A percentile compares a stretch with the other conserved stretches of the same genome.
Evolutionary conservation across 345 rosid genomes (phyloP).

Genomic region (Gossypium bickii): DNA sequence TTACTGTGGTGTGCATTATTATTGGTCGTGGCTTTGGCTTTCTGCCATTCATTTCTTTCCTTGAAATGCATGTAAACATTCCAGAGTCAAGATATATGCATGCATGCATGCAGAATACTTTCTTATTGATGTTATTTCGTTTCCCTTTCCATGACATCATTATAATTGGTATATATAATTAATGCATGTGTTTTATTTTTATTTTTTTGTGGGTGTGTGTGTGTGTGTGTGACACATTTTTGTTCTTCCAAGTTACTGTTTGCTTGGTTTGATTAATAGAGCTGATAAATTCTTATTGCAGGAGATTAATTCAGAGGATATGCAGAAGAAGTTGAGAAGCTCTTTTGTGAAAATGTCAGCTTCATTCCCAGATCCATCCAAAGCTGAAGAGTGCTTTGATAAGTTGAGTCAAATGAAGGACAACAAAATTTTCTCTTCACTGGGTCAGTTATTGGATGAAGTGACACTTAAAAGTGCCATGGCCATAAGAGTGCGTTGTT

Average conservation of each 20-base stretch:
- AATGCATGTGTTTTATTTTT: background rate
- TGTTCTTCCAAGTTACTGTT: background rate
- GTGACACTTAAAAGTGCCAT: constrained; percentile 34
- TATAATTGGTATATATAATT: background rate
- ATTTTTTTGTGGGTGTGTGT: background rate
- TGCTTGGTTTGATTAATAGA: constrained; percentile 5
- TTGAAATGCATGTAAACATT: background rate
- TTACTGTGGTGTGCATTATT: background rate
- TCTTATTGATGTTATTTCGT: background rate
- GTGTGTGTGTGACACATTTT: background rate
- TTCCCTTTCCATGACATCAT: background rate
- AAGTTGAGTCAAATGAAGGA: constrained; percentile 65
- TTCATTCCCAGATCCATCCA: constrained; percentile 64
- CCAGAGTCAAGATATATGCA: background rate
- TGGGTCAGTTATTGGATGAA: constrained; percentile 54
- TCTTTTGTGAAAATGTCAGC: constrained; percentile 66
- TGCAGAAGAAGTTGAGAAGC: constrained; percentile 36
- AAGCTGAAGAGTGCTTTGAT: constrained; percentile 68
- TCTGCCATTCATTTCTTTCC: background rate
- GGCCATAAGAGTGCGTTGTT: constrained; percentile 39
- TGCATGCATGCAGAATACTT: background rate
- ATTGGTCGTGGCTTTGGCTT: background rate
- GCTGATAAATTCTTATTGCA: constrained; percentile 30
- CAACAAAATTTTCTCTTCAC: constrained; percentile 42
- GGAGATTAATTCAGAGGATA: constrained; percentile 52